phyloP scores from a whole-genome alignment of 768 basidiomycete genomes.

The Podaxis carcinomalis region DNA sequence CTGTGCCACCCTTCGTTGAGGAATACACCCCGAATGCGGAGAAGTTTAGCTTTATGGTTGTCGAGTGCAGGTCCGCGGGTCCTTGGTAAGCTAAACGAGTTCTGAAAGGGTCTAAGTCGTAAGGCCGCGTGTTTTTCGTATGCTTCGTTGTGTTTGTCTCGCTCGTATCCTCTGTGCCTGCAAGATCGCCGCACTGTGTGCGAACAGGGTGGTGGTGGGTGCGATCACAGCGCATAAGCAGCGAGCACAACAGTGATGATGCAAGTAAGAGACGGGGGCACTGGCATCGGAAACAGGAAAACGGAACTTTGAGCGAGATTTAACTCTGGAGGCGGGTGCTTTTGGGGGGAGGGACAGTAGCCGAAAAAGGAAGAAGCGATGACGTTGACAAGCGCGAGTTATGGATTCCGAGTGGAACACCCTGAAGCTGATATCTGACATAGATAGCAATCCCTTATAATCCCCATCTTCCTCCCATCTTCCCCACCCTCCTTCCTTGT shows the following conservation, averaged over 20 bases:
- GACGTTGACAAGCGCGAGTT: background rate
- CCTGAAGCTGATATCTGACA: conserved; percentile 5
- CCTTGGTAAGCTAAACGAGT: background rate
- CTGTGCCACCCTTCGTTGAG: background rate
- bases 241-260: background rate
- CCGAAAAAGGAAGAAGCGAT: conserved; percentile 1
- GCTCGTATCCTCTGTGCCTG: conserved; percentile 6
- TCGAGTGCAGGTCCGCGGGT: background rate
- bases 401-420: background rate
- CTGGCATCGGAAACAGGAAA: background rate
- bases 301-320: background rate
- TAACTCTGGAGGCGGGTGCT: background rate
- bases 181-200: conserved; percentile 4
- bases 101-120: background rate
- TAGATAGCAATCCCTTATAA: conserved; percentile 6
- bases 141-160: conserved; percentile 2
- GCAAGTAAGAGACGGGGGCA: background rate
- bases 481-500: conserved; percentile 10
- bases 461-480: conserved; percentile 4
- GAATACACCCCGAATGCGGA: background rate
- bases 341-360: background rate
- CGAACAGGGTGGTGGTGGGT: background rate
- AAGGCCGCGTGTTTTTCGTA: background rate
- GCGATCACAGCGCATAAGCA: background rate
- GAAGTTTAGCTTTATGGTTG: background rate